Conservation (phyloP, 108 stramenopile species). For the Fragilaria crotonensis region DNA sequence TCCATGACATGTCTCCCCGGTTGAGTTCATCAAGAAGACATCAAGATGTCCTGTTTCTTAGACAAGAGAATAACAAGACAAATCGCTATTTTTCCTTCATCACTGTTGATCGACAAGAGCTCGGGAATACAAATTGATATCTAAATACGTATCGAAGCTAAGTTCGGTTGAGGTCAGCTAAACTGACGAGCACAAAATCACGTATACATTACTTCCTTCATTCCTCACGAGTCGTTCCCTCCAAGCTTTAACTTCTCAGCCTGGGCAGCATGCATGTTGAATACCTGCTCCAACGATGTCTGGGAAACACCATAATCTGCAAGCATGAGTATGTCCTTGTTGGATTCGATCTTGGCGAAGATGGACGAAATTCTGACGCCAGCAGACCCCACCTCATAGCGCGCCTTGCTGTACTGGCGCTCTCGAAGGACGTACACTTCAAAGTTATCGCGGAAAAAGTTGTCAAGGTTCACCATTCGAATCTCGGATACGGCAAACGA, state of each 20-base stretch:
- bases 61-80: too few species aligned
- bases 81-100: too few species aligned
- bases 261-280: constrained; percentile 56
- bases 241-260: constrained; percentile 52
- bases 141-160: too few species aligned
- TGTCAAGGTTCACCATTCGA: constrained; percentile 42
- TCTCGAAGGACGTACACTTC: constrained; percentile 55
- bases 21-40: too few species aligned
- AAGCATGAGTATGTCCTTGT: constrained; percentile 49
- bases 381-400: constrained; percentile 58
- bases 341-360: constrained; percentile 58
- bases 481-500: constrained; percentile 54
- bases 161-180: too few species aligned
- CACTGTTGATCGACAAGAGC: too few species aligned
- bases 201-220: too few species aligned
- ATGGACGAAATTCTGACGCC: constrained; percentile 54
- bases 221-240: neutral
- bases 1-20: too few species aligned
- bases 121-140: too few species aligned
- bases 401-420: constrained; percentile 67
- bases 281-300: constrained; percentile 67
- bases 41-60: too few species aligned
- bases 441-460: constrained; percentile 45
- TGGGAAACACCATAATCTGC: constrained; percentile 73
- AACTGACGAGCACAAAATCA: too few species aligned